Evolutionary conservation across 2,329 filamentous ascomycete genomes (phyloP).

Genomic region (Cercospora sesami): DNA sequence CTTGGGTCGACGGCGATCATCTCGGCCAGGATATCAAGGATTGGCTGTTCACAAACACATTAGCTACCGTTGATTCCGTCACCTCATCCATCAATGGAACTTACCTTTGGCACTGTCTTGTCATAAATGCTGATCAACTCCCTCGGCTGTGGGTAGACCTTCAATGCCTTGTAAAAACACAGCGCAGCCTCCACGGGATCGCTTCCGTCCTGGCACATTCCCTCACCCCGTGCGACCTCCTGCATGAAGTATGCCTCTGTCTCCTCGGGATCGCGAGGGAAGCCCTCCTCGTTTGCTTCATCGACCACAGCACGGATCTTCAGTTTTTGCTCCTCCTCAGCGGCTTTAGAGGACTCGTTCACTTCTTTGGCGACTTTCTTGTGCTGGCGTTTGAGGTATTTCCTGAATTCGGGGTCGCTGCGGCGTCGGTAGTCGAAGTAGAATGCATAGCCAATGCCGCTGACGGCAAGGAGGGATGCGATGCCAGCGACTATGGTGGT

Average conservation of each 20-base stretch:
- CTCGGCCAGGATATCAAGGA: constrained; percentile 93
- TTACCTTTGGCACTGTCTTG: constrained; percentile 93
- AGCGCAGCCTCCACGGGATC: constrained; percentile 80
- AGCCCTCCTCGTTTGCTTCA: constrained; percentile 84
- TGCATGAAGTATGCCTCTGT: constrained; percentile 96
- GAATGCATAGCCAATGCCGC: constrained; percentile 62
- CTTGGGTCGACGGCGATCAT: constrained; percentile 92
- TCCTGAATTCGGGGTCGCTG: constrained; percentile 64
- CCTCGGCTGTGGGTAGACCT: constrained; percentile 92
- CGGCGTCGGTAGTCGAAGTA: constrained; percentile 68
- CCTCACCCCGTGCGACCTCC: constrained; percentile 86
- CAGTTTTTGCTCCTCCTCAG: constrained; percentile 67
- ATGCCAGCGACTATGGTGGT: constrained; percentile 60
- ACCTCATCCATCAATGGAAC: not conserved
- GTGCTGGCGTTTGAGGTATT: constrained; percentile 69
- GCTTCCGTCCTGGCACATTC: constrained; percentile 76
- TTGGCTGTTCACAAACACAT: constrained; percentile 58
- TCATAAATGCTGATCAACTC: constrained; percentile 97
- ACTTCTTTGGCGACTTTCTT: constrained; percentile 69
- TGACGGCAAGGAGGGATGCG: constrained; percentile 59
- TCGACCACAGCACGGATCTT: constrained; percentile 74
- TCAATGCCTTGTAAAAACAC: constrained; percentile 96
- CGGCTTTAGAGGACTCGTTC: constrained; percentile 69
- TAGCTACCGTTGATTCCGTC: not conserved
- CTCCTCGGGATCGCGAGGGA: constrained; percentile 86